Evolutionary conservation across 73 alveolate species (phyloP).

Genomic region (Paramecium octaurelia): DNA sequence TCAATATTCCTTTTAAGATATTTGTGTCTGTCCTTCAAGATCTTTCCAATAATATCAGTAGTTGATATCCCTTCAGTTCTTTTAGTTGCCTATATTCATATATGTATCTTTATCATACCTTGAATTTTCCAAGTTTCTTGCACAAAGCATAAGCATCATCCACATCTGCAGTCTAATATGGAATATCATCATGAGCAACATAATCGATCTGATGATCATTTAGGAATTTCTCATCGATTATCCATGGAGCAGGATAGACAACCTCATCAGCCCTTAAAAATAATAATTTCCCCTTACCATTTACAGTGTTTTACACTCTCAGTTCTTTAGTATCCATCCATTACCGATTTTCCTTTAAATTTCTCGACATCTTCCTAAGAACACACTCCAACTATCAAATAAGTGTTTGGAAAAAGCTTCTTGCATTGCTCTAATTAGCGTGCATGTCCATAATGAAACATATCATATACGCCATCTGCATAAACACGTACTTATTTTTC

Average conservation of each 20-base stretch:
- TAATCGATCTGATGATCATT: conserved; percentile 80
- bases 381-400: conserved; percentile 95
- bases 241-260: conserved; percentile 96
- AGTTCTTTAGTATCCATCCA: conserved; percentile 92
- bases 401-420: conserved; percentile 85
- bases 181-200: conserved; percentile 94
- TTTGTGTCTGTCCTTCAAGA: conserved; percentile 83
- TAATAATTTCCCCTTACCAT: conserved; percentile 41
- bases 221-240: conserved; percentile 80
- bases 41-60: conserved; percentile 85
- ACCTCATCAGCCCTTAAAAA: conserved; percentile 91
- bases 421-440: conserved; percentile 91
- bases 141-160: conserved; percentile 92
- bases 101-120: background rate
- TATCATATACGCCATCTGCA: conserved; percentile 95
- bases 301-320: conserved; percentile 94
- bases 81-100: conserved; percentile 78
- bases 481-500: conserved; percentile 90
- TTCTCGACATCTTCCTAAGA: conserved; percentile 89
- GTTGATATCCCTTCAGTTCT: conserved; percentile 97
- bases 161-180: conserved; percentile 87
- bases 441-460: conserved; percentile 95
- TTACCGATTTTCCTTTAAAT: conserved; percentile 93
- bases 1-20: conserved; percentile 83
- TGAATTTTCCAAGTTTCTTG: conserved; percentile 90